Percentiles rank a stretch among this genome's conserved stretches.
Evolutionary conservation across 73 alveolate species (phyloP).

Genomic region (Durusdinium trenchii): DNA sequence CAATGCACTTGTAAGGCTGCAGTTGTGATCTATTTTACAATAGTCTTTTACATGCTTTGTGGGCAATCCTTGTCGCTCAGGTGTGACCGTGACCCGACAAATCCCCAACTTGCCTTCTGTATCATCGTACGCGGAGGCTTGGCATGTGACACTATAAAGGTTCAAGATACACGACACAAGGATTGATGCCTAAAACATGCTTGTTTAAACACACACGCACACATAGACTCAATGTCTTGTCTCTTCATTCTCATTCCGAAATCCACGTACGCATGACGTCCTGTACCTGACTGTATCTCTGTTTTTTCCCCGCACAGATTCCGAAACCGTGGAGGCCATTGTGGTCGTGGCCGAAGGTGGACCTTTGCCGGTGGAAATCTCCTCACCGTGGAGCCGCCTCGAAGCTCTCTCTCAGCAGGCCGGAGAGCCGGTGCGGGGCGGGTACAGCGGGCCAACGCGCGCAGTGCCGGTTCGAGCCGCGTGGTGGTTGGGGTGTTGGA

Average conservation of each 20-base stretch:
- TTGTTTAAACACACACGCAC: not conserved
- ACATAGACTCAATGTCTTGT: not conserved
- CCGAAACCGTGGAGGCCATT: not conserved
- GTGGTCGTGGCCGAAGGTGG: conserved; percentile 16
- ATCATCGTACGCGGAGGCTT: not conserved
- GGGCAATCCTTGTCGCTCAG: not conserved
- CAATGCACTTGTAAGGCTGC: not conserved
- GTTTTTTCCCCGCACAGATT: no score
- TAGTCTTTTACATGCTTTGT: not conserved
- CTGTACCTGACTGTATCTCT: no score
- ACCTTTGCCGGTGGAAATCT: conserved; percentile 62
- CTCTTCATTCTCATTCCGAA: no score
- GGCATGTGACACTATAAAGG: not conserved
- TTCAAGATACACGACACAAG: not conserved
- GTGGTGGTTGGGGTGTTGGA: no score
- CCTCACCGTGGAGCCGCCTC: conserved; percentile 38
- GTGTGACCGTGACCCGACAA: not conserved
- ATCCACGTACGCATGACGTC: no score
- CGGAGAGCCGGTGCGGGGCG: not conserved
- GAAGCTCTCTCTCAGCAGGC: conserved; percentile 40
- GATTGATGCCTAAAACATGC: not conserved
- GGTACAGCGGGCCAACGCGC: no score
- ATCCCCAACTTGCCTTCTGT: not conserved
- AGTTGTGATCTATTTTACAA: not conserved
- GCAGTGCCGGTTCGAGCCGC: no score